phyloP scores from a whole-genome alignment of 2,329 filamentous ascomycete species.

The Orbilia javanica region DNA sequence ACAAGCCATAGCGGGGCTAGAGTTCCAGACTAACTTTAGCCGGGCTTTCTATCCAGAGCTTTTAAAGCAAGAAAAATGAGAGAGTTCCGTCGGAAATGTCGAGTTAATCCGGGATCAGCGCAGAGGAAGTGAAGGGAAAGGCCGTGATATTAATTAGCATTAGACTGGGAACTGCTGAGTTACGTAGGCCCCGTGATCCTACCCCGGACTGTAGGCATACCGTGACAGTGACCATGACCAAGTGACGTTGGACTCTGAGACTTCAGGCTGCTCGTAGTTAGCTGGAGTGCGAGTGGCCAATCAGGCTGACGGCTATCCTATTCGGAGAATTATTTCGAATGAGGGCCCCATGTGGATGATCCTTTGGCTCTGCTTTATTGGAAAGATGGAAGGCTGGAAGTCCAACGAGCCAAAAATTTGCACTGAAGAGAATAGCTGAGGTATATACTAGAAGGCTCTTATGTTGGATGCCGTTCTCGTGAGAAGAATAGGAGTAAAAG shows the following conservation, averaged over 20 bases:
- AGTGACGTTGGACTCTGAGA: constrained; percentile 35
- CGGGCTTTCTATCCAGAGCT: neutral
- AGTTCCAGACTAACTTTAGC: neutral
- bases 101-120: constrained; percentile 31
- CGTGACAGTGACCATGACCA: neutral
- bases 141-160: neutral
- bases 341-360: constrained; percentile 44
- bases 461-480: constrained; percentile 17
- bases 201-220: constrained; percentile 34
- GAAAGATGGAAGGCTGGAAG: neutral
- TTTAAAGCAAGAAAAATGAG: constrained; percentile 6
- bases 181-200: constrained; percentile 28
- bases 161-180: constrained; percentile 22
- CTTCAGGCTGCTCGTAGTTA: constrained; percentile 6
- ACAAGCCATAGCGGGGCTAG: constrained; percentile 20
- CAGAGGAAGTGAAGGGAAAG: too few species aligned
- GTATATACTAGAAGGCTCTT: neutral
- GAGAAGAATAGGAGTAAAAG: constrained; percentile 16
- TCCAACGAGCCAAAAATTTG: neutral
- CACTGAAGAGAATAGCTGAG: constrained; percentile 13
- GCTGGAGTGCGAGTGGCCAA: constrained; percentile 21
- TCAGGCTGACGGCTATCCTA: constrained; percentile 4
- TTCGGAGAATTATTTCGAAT: constrained; percentile 45
- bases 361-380: constrained; percentile 27
- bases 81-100: constrained; percentile 24